Conservation (phyloP, 768 basidiomycete species). For the Suillus lakei region DNA sequence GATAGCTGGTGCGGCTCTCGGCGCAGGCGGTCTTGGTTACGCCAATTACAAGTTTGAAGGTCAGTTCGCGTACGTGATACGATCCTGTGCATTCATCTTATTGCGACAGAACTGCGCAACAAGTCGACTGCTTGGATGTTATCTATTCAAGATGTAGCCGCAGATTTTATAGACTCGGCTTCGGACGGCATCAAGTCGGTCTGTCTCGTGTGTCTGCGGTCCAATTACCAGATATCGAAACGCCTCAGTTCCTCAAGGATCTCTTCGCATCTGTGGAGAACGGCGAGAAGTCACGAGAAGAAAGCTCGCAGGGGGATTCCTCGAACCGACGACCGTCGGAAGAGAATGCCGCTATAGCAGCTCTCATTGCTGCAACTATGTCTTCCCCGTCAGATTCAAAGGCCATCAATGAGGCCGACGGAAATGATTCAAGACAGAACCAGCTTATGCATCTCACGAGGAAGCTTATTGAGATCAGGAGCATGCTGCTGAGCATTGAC, state of each 20-base stretch:
- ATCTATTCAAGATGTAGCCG: constrained; percentile 68
- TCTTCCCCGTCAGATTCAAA: constrained; percentile 74
- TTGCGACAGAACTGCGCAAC: constrained; percentile 67
- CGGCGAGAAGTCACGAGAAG: constrained; percentile 36
- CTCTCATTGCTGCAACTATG: constrained; percentile 77
- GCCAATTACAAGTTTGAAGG: constrained; percentile 98
- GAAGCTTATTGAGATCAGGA: constrained; percentile 95
- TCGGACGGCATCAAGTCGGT: constrained; percentile 69
- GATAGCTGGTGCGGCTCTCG: constrained; percentile 85
- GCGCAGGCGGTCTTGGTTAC: constrained; percentile 90
- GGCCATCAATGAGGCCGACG: constrained; percentile 34
- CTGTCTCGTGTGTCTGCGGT: constrained; percentile 61
- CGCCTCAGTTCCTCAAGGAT: constrained; percentile 73
- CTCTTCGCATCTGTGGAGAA: constrained; percentile 45
- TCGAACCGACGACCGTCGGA: constrained; percentile 48
- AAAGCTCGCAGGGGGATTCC: constrained; percentile 39
- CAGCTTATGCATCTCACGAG: constrained; percentile 92
- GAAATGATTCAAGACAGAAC: constrained; percentile 63
- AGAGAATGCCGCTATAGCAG: constrained; percentile 70
- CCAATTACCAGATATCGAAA: constrained; percentile 58
- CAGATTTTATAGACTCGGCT: constrained; percentile 74
- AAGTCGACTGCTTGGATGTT: constrained; percentile 69
- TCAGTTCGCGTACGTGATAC: constrained; percentile 37
- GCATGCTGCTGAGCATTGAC: constrained; percentile 94
- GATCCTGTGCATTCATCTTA: constrained; percentile 4